Evolutionary conservation across 2,329 filamentous ascomycete species (phyloP).

Genomic region (Dactylonectria estremocensis): DNA sequence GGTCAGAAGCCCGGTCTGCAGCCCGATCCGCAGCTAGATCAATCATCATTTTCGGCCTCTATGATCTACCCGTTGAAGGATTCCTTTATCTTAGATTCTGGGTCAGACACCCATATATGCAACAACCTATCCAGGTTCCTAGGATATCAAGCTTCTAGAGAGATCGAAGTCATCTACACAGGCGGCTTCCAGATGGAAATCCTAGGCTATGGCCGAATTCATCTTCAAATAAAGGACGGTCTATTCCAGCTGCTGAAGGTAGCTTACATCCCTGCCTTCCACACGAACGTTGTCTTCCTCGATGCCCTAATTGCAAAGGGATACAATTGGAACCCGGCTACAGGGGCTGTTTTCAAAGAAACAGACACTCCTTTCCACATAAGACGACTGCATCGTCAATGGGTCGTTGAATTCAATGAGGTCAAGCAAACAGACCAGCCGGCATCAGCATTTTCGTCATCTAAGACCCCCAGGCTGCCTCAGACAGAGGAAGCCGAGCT

Average conservation of each 20-base stretch:
- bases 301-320: constrained; percentile 19
- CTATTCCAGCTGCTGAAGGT: constrained; percentile 14
- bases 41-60: constrained; percentile 7
- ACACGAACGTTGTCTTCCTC: constrained; percentile 17
- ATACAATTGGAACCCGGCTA: constrained; percentile 14
- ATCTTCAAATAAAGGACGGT: constrained; percentile 15
- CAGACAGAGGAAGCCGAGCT: too few relatives aligned
- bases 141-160: not conserved
- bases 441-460: not conserved
- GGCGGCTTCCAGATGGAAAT: constrained; percentile 6
- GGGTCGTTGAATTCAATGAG: constrained; percentile 11
- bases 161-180: constrained; percentile 4
- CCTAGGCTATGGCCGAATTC: constrained; percentile 22
- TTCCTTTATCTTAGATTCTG: constrained; percentile 16
- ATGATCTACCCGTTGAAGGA: constrained; percentile 4
- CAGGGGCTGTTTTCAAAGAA: constrained; percentile 8
- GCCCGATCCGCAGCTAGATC: not conserved
- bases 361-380: constrained; percentile 2
- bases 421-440: not conserved
- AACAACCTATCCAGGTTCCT: constrained; percentile 8
- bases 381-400: not conserved
- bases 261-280: constrained; percentile 22
- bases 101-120: constrained; percentile 16
- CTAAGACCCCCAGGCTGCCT: not conserved
- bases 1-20: too few relatives aligned